These are phyloP conservation scores for Aspergillus fumigatiaffinis DNA, from an alignment of 2,329 filamentous ascomycete species.

Conservation along the genomic window DNA sequence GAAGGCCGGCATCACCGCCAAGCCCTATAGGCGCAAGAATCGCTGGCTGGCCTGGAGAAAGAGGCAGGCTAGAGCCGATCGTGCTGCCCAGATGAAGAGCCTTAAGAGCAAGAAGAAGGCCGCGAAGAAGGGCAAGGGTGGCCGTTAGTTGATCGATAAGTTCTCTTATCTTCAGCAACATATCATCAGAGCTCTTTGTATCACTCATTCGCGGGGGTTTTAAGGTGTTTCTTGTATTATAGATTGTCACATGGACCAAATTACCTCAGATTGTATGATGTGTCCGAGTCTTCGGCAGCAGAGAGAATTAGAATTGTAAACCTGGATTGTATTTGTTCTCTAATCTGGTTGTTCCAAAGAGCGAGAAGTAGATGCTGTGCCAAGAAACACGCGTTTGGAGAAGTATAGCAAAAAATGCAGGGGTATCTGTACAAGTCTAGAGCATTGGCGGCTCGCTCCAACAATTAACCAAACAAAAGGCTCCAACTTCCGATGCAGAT, in stretches of 20 bases:
- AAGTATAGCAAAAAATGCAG: background rate
- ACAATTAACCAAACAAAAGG: background rate
- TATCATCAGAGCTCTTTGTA: background rate
- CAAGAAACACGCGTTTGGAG: background rate
- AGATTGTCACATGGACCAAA: constrained; percentile 17
- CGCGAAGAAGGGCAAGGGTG: constrained; percentile 34
- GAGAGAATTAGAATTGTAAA: background rate
- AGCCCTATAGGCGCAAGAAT: constrained; percentile 54
- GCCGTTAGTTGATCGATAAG: constrained; percentile 21
- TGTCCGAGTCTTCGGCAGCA: background rate
- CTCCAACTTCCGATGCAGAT: background rate
- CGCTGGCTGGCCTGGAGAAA: constrained; percentile 65
- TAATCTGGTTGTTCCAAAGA: background rate
- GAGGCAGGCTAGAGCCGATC: constrained; percentile 48
- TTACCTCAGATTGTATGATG: constrained; percentile 3
- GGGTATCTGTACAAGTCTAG: background rate
- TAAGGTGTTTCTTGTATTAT: constrained; percentile 33
- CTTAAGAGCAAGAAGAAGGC: constrained; percentile 47
- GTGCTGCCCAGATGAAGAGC: constrained; percentile 52
- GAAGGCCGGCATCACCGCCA: constrained; percentile 54
- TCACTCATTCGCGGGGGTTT: constrained; percentile 7
- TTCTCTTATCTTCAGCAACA: constrained; percentile 1
- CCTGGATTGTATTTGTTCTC: background rate
- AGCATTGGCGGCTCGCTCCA: background rate
- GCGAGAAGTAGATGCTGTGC: background rate